phyloP scores from a whole-genome alignment of 106 monocot genomes.

The Dendrobium chrysotoxum region DNA sequence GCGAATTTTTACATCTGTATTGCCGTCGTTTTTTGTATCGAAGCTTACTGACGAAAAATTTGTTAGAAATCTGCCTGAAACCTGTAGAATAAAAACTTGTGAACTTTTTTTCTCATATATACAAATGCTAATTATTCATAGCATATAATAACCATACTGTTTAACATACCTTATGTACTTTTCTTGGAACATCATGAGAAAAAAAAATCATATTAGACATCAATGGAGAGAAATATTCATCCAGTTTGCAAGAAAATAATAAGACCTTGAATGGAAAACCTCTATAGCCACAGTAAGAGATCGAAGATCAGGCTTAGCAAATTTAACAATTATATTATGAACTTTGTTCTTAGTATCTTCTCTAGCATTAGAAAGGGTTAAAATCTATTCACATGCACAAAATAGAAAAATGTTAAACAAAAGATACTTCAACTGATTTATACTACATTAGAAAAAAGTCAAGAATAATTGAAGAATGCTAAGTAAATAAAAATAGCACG shows the following conservation, averaged over 20 bases:
- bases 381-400: slow-evolving; percentile 34
- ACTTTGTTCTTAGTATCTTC: slow-evolving; percentile 58
- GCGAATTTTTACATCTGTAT: no score
- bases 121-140: no score
- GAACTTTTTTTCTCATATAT: no score
- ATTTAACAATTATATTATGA: slow-evolving; percentile 61
- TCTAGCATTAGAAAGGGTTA: slow-evolving; percentile 56
- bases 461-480: neutral
- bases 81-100: no score
- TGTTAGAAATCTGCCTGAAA: no score
- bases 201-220: neutral
- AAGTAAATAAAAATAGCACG: neutral
- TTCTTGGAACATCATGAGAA: slow-evolving; percentile 57
- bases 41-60: no score
- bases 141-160: no score
- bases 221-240: neutral
- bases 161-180: slow-evolving; percentile 23
- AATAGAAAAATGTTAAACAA: neutral
- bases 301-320: slow-evolving; percentile 65
- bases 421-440: no score
- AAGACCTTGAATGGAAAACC: slow-evolving; percentile 10
- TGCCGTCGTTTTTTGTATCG: no score
- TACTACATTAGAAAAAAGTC: no score
- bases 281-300: slow-evolving; percentile 53
- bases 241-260: neutral